Evolutionary conservation across 305 asterid species (phyloP).

Genomic region (Rubia tinctorum): DNA sequence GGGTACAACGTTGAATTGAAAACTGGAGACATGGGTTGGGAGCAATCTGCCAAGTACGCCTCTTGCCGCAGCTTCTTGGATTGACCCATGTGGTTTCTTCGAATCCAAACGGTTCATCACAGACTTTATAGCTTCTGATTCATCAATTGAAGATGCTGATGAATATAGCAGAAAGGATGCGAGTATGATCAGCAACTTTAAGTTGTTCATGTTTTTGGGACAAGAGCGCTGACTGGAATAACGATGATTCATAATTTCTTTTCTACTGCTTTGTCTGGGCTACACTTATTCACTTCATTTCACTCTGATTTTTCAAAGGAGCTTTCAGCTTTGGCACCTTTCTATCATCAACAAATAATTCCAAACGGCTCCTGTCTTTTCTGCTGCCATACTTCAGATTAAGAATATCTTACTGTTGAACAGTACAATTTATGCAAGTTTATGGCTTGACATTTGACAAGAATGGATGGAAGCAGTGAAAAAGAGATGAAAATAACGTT

Average conservation of each 20-base stretch:
- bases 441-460: too few relatives aligned
- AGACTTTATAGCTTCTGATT: conserved; percentile 49
- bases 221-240: not conserved
- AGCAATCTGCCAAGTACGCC: conserved; percentile 77
- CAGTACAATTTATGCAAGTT: too few relatives aligned
- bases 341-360: too few relatives aligned
- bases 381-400: too few relatives aligned
- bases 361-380: too few relatives aligned
- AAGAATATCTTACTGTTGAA: too few relatives aligned
- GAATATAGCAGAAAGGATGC: conserved; percentile 19
- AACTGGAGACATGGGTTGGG: conserved; percentile 71
- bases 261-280: too few relatives aligned
- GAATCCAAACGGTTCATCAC: conserved; percentile 48
- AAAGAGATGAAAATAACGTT: too few relatives aligned
- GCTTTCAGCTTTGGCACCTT: too few relatives aligned
- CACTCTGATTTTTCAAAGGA: too few relatives aligned
- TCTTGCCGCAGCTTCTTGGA: conserved; percentile 78
- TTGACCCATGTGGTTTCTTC: conserved; percentile 43
- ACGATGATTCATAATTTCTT: not conserved
- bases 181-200: not conserved
- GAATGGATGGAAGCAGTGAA: too few relatives aligned
- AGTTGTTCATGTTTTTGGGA: not conserved
- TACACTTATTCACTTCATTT: too few relatives aligned
- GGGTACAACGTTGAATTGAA: conserved; percentile 51
- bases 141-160: conserved; percentile 31